Evolutionary conservation across 352 stramenopile genomes (phyloP).

Genomic region (Phytophthora pinifolia): DNA sequence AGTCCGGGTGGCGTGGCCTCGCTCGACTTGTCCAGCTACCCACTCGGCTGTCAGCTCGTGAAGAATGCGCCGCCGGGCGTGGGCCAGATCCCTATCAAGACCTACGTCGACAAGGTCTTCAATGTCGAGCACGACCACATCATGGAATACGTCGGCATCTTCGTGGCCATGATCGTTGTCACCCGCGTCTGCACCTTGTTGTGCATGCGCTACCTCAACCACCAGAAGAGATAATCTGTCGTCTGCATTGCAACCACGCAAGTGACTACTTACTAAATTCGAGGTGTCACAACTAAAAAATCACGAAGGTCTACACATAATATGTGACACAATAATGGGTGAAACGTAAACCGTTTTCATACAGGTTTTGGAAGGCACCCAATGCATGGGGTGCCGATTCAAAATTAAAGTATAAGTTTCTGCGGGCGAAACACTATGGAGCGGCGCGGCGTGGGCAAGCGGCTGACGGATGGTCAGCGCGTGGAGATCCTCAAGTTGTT

Average conservation of each 20-base stretch:
- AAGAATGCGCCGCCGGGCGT: constrained; percentile 19
- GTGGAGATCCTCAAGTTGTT: constrained; percentile 59
- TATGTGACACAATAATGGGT: no score
- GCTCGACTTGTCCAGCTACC: constrained; percentile 11
- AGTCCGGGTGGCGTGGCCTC: background rate
- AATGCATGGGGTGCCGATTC: no score
- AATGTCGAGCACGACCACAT: constrained; percentile 33
- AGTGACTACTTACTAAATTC: no score
- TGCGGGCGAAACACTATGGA: no score
- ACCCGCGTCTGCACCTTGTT: constrained; percentile 33
- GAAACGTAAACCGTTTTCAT: no score
- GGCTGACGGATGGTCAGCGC: constrained; percentile 47
- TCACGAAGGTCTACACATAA: no score
- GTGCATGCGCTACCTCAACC: constrained; percentile 40
- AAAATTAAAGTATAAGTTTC: no score
- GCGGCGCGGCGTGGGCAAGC: constrained; percentile 43
- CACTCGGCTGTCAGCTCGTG: constrained; percentile 28
- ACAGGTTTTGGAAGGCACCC: no score
- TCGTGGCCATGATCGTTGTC: constrained; percentile 29
- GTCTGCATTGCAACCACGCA: no score
- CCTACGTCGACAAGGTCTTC: constrained; percentile 31
- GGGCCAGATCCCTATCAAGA: constrained; percentile 25
- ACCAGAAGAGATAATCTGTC: constrained; percentile 14
- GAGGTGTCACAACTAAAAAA: no score
- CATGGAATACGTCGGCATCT: constrained; percentile 17